Evolutionary conservation across 352 stramenopile species (phyloP), one percentile per base, ranked within the genome.

Genomic region (Ophiocytium majus): DNA sequence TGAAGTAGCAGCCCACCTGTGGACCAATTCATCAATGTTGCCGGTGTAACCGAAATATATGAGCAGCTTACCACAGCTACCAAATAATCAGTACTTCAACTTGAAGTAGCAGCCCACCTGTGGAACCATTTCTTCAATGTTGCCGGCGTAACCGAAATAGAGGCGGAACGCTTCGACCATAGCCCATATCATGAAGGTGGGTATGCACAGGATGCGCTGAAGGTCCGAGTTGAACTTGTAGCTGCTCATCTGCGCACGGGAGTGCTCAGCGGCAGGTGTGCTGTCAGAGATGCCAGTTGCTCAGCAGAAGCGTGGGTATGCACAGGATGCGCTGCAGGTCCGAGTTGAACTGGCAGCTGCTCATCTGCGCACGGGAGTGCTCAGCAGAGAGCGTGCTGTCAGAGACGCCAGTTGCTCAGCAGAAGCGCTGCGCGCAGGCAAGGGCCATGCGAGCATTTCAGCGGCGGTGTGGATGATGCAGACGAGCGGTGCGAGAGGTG

Each of bases 101-200:
- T n/a, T n/a, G n/a, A n/a, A n/a, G n/a, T n/a, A n/a, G n/a, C n/a
- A 50, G 31, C 33, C n/a, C 19, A 85, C 76, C 66, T 28, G 14
- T n/a, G 37, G 84, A 31, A 89, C 85, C 85, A 89, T 89, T 43
- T 89, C 85, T 74, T 85, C 82, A 76, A 89, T 84, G 76, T 89
- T 89, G 23, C 85, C 85, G 74, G 81, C 83, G 57, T 78, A 89
- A 1, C 85, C 85, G 50, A 84, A 83, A 50, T 89, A 89, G 36
- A 89, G 76, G 14, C 85, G 85, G 23, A 86, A 74, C 78, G 80
- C 75, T 43, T 89, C 85, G n/a, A 84, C 43, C 23, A 87, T 28
- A 17, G 81, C 79, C 85, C 85, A 89, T 14, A 88, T 63, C 0
- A 82, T 71, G 36, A 89, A 89, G 33, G 85, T 50, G 0, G 85